Conservation (phyloP, 73 alveolate species). For the Paramecium biaurelia region DNA sequence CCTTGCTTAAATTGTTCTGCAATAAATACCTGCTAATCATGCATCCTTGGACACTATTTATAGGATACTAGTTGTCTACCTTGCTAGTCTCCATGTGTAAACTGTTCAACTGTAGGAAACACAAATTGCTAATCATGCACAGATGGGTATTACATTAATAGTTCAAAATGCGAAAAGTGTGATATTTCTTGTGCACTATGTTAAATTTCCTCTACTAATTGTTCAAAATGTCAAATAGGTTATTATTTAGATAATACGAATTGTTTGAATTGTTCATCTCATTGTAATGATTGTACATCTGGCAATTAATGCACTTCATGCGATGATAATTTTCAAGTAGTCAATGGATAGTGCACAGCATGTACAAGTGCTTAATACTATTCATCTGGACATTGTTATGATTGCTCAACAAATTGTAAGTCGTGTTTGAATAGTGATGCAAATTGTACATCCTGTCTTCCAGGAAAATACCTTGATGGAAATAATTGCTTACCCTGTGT, state of each 20-base stretch:
- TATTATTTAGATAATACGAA: not conserved
- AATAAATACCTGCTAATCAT: not conserved
- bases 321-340: not conserved
- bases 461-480: not conserved
- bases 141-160: not conserved
- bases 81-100: not conserved
- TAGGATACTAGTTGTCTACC: not conserved
- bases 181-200: not conserved
- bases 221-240: not conserved
- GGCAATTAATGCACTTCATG: not conserved
- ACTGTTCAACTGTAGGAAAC: not conserved
- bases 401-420: not conserved
- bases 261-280: not conserved
- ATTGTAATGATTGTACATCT: not conserved
- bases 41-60: not conserved
- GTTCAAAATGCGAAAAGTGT: not conserved
- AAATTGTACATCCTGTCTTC: not conserved
- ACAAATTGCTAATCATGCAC: not conserved
- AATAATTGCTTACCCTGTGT: not conserved
- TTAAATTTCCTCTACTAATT: not conserved
- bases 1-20: not conserved
- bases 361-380: not conserved
- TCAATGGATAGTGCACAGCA: not conserved
- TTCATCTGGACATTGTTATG: not conserved
- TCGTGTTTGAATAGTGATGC: not conserved